Conservation (phyloP, 345 rosid species). For the Erodium maritimum region DNA sequence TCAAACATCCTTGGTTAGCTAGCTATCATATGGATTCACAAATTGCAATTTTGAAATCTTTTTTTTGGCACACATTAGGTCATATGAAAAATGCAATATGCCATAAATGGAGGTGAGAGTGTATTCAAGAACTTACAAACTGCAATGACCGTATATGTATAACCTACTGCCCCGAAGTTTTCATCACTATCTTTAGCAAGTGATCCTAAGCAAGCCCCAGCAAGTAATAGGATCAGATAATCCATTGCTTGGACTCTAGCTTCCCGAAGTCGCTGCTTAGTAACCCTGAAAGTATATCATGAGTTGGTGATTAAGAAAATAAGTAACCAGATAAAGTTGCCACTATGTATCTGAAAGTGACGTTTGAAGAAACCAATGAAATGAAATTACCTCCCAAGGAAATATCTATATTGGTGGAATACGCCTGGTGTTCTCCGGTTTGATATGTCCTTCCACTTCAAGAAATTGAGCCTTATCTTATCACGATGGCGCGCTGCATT, state of each 20-base stretch:
- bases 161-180: constrained; percentile 66
- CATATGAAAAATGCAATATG: neutral
- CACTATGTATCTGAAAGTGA: neutral
- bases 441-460: constrained; percentile 54
- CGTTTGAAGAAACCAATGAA: neutral
- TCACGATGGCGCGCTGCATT: constrained; percentile 53
- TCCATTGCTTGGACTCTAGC: constrained; percentile 69
- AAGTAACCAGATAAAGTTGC: too few relatives aligned
- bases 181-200: constrained; percentile 47
- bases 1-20: neutral
- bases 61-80: neutral
- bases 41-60: too few relatives aligned
- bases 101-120: neutral
- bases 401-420: constrained; percentile 59
- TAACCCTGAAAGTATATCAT: constrained; percentile 43
- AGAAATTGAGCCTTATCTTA: constrained; percentile 52
- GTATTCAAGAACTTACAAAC: constrained; percentile 47
- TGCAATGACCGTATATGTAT: constrained; percentile 73
- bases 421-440: constrained; percentile 56
- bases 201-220: constrained; percentile 90
- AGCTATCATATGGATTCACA: too few relatives aligned
- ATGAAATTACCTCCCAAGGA: constrained; percentile 61
- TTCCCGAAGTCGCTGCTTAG: constrained; percentile 77
- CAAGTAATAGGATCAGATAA: constrained; percentile 75
- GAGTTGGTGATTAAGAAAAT: neutral